Conservation (phyloP, 1,284 basidiomycete species). For the Stereum hirsutum region DNA sequence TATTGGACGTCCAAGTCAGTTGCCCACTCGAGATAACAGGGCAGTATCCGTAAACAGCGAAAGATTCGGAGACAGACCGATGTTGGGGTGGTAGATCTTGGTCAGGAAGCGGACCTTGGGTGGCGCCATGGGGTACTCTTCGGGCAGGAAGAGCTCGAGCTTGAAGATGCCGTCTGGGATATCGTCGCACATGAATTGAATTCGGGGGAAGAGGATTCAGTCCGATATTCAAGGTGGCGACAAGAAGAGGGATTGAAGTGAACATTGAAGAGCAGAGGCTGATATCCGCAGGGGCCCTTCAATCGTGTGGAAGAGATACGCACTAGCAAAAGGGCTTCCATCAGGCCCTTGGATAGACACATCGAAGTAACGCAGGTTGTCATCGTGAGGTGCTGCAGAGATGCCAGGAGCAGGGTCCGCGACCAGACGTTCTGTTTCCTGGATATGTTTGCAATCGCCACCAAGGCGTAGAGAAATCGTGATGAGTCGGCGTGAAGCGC, state of each 20-base stretch:
- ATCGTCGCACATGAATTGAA: background rate
- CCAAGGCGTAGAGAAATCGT: no score
- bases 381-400: slow-evolving; percentile 88
- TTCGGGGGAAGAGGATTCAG: background rate
- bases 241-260: background rate
- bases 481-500: no score
- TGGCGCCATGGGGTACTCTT: slow-evolving; percentile 99
- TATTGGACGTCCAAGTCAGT: slow-evolving; percentile 22
- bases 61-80: slow-evolving; percentile 51
- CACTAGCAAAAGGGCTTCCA: slow-evolving; percentile 91
- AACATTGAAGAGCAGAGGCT: background rate
- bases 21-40: slow-evolving; percentile 1
- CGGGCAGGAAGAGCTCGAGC: slow-evolving; percentile 94
- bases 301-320: slow-evolving; percentile 22
- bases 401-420: slow-evolving; percentile 97
- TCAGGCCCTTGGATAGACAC: slow-evolving; percentile 93
- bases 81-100: slow-evolving; percentile 99
- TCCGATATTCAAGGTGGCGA: background rate
- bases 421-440: slow-evolving; percentile 97
- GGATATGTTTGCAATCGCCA: no score
- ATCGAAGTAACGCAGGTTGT: slow-evolving; percentile 98
- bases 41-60: slow-evolving; percentile 2
- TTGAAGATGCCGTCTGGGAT: slow-evolving; percentile 82
- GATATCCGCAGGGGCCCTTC: background rate
- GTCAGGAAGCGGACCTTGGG: slow-evolving; percentile 98